Evolutionary conservation across 2,329 filamentous ascomycete species (phyloP).

Genomic region (Calonectria henricotiae): DNA sequence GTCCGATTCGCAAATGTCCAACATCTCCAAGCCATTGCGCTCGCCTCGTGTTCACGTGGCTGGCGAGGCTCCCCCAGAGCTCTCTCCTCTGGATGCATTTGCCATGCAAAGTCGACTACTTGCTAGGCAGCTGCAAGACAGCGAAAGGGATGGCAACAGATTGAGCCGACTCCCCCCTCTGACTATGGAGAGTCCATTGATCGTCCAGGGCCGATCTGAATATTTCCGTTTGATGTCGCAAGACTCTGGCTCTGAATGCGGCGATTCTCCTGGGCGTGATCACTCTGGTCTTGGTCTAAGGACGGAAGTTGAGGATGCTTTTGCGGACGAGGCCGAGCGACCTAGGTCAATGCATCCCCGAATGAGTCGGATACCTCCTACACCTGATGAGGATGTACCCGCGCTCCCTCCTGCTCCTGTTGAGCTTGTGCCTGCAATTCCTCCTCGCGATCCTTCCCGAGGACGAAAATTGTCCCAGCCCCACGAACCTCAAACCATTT

Average conservation of each 20-base stretch:
- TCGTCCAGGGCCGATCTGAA: slow-evolving; percentile 81
- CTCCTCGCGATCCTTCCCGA: slow-evolving; percentile 61
- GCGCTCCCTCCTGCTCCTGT: slow-evolving; percentile 68
- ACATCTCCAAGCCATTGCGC: slow-evolving; percentile 70
- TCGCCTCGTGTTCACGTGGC: slow-evolving; percentile 85
- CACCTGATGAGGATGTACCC: slow-evolving; percentile 61
- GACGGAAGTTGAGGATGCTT: slow-evolving; percentile 73
- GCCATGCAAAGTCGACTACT: slow-evolving; percentile 91
- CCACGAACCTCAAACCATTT: slow-evolving; percentile 62
- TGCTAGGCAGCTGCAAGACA: slow-evolving; percentile 89
- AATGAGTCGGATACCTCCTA: slow-evolving; percentile 76
- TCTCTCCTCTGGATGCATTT: slow-evolving; percentile 96
- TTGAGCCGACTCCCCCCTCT: slow-evolving; percentile 90
- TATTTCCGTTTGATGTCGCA: slow-evolving; percentile 85
- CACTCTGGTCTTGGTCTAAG: slow-evolving; percentile 63
- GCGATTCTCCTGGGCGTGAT: slow-evolving; percentile 52
- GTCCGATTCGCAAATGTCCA: slow-evolving; percentile 70
- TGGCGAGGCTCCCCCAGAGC: slow-evolving; percentile 87
- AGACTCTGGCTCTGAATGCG: slow-evolving; percentile 69
- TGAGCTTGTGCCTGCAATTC: slow-evolving; percentile 61
- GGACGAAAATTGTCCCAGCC: slow-evolving; percentile 61
- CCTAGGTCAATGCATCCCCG: slow-evolving; percentile 84
- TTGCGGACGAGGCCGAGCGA: slow-evolving; percentile 65
- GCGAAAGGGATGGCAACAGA: slow-evolving; percentile 80
- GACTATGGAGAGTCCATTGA: slow-evolving; percentile 85